These are phyloP conservation scores for Blumeriella jaapii DNA, from an alignment of 2,329 filamentous ascomycete genomes.

Conservation along the genomic window DNA sequence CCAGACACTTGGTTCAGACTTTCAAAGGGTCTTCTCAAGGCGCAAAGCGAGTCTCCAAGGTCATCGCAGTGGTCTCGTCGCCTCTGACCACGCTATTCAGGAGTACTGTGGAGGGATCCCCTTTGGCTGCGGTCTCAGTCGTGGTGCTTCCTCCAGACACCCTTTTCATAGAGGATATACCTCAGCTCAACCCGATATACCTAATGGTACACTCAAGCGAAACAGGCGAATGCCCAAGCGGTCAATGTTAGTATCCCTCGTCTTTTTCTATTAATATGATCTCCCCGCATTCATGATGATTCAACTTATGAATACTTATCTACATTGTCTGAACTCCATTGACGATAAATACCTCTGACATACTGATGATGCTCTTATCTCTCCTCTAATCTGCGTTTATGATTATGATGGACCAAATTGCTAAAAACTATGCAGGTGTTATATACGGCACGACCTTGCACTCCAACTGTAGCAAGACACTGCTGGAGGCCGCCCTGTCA, in stretches of 20 bases:
- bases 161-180: constrained; percentile 28
- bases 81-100: constrained; percentile 57
- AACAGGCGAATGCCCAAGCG: constrained; percentile 77
- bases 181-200: constrained; percentile 39
- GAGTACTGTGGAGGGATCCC: constrained; percentile 59
- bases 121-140: constrained; percentile 61
- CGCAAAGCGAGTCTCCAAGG: constrained; percentile 38
- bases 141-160: constrained; percentile 51
- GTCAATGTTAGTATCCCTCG: constrained; percentile 75
- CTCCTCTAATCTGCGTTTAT: constrained; percentile 4
- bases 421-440: constrained; percentile 26
- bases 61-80: constrained; percentile 59
- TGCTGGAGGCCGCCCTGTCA: constrained; percentile 29
- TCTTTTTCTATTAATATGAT: constrained; percentile 13
- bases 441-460: constrained; percentile 24
- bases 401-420: constrained; percentile 7
- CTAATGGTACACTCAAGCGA: constrained; percentile 72
- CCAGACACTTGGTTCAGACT: constrained; percentile 40
- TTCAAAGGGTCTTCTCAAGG: constrained; percentile 5
- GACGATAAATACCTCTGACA: constrained; percentile 85
- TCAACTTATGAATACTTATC: constrained; percentile 87
- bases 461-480: constrained; percentile 14
- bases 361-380: constrained; percentile 53
- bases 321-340: constrained; percentile 98
- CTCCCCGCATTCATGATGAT: constrained; percentile 63